A percentile compares a stretch with the other conserved stretches of the same genome.
phyloP scores from a whole-genome alignment of 768 basidiomycete species.

The Leucocoprinus birnbaumii region DNA sequence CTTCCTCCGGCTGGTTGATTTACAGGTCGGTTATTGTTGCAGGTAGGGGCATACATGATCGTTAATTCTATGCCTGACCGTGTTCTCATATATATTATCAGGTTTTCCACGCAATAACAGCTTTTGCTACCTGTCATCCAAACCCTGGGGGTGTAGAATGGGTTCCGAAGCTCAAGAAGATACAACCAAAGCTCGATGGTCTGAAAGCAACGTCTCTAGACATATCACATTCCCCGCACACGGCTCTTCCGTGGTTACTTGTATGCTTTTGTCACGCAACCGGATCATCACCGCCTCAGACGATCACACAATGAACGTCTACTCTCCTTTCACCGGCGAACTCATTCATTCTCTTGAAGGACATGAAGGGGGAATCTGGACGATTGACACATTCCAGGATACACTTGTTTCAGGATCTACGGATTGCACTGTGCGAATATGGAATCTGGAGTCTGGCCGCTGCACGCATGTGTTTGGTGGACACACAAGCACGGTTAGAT shows the following conservation, averaged over 20 bases:
- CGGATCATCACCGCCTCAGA: conserved; percentile 97
- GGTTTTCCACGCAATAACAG: too few species aligned
- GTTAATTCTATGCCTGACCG: too few species aligned
- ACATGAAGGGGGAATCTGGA: conserved; percentile 97
- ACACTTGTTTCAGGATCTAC: conserved; percentile 90
- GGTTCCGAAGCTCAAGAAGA: too few species aligned
- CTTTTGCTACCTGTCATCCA: too few species aligned
- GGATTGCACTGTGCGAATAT: conserved; percentile 90
- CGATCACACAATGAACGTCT: conserved; percentile 95
- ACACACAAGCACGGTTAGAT: conserved; percentile 94
- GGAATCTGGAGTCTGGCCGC: conserved; percentile 76
- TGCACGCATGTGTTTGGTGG: conserved; percentile 95
- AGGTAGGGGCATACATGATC: too few species aligned
- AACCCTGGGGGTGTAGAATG: too few species aligned
- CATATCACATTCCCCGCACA: conserved; percentile 86
- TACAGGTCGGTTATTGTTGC: too few species aligned
- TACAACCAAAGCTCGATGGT: too few species aligned
- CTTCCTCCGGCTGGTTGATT: too few species aligned
- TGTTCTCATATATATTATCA: too few species aligned
- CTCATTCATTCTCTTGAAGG: conserved; percentile 76
- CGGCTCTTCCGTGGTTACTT: conserved; percentile 90
- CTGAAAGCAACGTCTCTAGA: conserved; percentile 42
- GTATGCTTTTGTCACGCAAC: conserved; percentile 89
- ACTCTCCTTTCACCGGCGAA: conserved; percentile 81
- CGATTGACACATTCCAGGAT: conserved; percentile 85